A percentile compares a stretch with the other conserved stretches of the same genome.
Evolutionary conservation across 164 flowering plant genomes (phyloP).

Genomic region (Umbellularia californica): DNA sequence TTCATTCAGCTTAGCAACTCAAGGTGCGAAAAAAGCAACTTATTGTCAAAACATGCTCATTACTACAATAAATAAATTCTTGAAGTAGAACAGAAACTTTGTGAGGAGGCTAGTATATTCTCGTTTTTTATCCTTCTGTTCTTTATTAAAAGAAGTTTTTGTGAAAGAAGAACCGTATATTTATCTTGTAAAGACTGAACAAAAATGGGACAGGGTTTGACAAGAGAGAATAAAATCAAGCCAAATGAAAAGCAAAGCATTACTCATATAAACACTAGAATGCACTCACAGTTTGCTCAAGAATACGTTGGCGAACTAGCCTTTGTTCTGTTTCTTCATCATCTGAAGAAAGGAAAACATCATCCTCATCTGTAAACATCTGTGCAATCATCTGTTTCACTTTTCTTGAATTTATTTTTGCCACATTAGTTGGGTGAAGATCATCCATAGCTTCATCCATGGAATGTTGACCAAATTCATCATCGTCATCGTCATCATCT

Average conservation of each 20-base stretch:
- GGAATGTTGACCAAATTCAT: conserved; percentile 22
- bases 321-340: conserved; percentile 69
- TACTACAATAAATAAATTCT: background rate
- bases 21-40: background rate
- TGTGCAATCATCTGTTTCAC: conserved; percentile 67
- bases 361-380: conserved; percentile 73
- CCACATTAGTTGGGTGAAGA: conserved; percentile 19
- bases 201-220: background rate
- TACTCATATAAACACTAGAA: background rate
- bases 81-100: background rate
- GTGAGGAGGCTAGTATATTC: background rate
- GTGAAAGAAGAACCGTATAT: background rate
- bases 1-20: background rate
- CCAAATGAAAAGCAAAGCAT: background rate
- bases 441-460: conserved; percentile 32
- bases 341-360: conserved; percentile 66
- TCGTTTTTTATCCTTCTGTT: too few species aligned
- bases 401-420: conserved; percentile 42
- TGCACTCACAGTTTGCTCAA: conserved; percentile 60
- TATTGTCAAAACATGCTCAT: background rate
- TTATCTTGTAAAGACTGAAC: too few species aligned
- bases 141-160: background rate
- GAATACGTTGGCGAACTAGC: conserved; percentile 36
- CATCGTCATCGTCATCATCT: conserved; percentile 28
- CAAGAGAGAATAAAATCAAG: background rate